Evolutionary conservation across 1,139 yeast genomes (phyloP).

Genomic region (Zygosaccharomyces pseudobailii): DNA sequence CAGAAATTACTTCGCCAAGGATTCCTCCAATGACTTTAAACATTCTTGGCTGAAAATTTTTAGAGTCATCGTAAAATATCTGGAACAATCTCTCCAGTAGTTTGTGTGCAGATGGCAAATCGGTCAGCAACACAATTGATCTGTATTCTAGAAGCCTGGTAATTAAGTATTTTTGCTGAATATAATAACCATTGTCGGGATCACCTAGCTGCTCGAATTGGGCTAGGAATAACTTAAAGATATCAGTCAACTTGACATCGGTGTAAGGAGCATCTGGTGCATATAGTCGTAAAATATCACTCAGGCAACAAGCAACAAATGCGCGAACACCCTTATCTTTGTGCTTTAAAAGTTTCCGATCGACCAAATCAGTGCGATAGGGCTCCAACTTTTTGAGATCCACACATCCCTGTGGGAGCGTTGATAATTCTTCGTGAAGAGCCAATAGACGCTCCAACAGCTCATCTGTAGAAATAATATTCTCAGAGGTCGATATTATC

Average conservation of each 20-base stretch:
- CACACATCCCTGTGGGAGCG: constrained; percentile 56
- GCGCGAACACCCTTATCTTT: constrained; percentile 70
- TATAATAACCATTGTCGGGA: constrained; percentile 58
- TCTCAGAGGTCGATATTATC: constrained; percentile 50
- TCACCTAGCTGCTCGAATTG: constrained; percentile 59
- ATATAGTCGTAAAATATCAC: constrained; percentile 69
- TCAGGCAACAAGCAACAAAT: constrained; percentile 64
- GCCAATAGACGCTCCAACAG: constrained; percentile 42
- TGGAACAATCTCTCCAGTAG: constrained; percentile 56
- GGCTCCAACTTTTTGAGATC: constrained; percentile 43
- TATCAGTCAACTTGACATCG: constrained; percentile 52
- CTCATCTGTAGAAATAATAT: constrained; percentile 56
- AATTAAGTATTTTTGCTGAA: constrained; percentile 62
- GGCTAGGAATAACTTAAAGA: constrained; percentile 58
- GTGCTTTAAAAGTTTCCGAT: constrained; percentile 55
- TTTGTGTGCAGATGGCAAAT: constrained; percentile 57
- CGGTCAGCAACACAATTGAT: constrained; percentile 74
- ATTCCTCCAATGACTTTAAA: constrained; percentile 64
- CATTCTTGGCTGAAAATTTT: constrained; percentile 38
- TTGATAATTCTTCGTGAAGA: constrained; percentile 57
- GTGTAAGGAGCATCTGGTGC: constrained; percentile 94
- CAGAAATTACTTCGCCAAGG: constrained; percentile 71
- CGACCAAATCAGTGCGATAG: constrained; percentile 50
- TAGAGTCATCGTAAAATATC: constrained; percentile 53
- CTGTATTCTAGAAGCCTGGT: constrained; percentile 72